Conservation (phyloP, 1,284 basidiomycete species). For the Cutaneotrichosporon cavernicola region DNA sequence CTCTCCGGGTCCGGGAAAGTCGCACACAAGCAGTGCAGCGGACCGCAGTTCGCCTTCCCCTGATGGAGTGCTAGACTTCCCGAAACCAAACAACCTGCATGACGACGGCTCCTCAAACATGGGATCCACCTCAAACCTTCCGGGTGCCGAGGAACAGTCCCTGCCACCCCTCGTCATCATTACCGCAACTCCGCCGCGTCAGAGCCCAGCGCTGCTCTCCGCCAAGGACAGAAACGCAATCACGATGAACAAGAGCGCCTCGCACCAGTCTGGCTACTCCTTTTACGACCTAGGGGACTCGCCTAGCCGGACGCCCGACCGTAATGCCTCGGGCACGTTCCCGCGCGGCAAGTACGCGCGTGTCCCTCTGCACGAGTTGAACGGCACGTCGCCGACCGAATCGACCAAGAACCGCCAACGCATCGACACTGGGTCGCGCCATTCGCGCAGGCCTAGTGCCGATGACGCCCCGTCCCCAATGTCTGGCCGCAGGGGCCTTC, state of each 20-base stretch:
- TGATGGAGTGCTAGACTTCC: not conserved
- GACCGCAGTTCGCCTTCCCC: constrained; percentile 9
- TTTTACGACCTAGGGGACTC: constrained; percentile 42
- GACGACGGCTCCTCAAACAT: constrained; percentile 1
- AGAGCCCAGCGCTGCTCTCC: constrained; percentile 29
- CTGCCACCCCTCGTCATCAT: constrained; percentile 14
- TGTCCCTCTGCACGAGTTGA: constrained; percentile 21
- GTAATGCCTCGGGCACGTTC: constrained; percentile 8
- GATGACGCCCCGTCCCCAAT: not conserved
- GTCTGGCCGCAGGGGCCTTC: not conserved
- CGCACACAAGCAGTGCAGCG: not conserved
- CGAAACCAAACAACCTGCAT: constrained; percentile 1
- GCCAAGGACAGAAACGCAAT: constrained; percentile 26
- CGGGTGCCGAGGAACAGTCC: constrained; percentile 1
- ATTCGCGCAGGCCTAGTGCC: constrained; percentile 1
- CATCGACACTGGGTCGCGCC: not conserved
- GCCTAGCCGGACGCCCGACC: not conserved
- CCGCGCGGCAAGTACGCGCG: constrained; percentile 36
- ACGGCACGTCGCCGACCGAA: constrained; percentile 1
- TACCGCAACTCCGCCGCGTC: constrained; percentile 11
- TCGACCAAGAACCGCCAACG: not conserved
- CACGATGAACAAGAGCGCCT: constrained; percentile 3
- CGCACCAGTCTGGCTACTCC: constrained; percentile 31
- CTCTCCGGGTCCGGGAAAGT: constrained; percentile 10
- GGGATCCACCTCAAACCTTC: not conserved